Evolutionary conservation across 495 filamentous ascomycete species (phyloP), one percentile per base, ranked within the genome.

Genomic region (Penicillium longicatenatum): DNA sequence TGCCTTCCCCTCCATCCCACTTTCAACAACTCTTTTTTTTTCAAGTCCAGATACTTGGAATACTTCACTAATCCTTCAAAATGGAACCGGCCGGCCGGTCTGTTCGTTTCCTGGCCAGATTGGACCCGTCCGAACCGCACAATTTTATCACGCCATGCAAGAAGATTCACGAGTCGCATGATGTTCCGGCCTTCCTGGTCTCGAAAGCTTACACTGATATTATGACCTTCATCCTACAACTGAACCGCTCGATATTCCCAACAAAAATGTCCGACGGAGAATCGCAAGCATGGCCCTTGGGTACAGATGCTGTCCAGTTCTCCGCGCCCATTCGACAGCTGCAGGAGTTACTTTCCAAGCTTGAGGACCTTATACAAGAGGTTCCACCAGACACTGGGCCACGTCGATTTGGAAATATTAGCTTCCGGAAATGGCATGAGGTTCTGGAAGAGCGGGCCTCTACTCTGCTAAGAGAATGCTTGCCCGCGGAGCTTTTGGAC

Each of bases 241-340:
- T 99, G 26, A 98, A 96, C 69, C 83, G 86, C 41, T 84, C 91
- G 17, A 86, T 98, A 78, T 91, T 93, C 66, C 92, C 94, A 3
- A 76, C 84, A n/a, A 74, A 70, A 56, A 54, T 63, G 0, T 41
- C 63, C 7, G 70, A 76, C 47, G 63, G 68, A 7, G 71, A 67
- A 52, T 60, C 76, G 29, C 79, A 81, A 54, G 72, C 78, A 19
- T 93, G 85, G 81, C 73, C 80, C 47, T 58, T 85, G 48, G 72
- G 72, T 51, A 76, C 70, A 65, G 76, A 73, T 24, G 73, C 68
- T 50, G 69, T 83, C 17, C 59, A 72, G 45, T 82, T 79, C 64
- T 86, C 86, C 21, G 74, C 82, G 20, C 81, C 87, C 2, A 79
- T 96, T n/a, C 70, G 72, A 22, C 79, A 79, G 35, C 74, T 98